phyloP scores from a whole-genome alignment of 768 basidiomycete genomes.

The Xanthoconium purpureum region DNA sequence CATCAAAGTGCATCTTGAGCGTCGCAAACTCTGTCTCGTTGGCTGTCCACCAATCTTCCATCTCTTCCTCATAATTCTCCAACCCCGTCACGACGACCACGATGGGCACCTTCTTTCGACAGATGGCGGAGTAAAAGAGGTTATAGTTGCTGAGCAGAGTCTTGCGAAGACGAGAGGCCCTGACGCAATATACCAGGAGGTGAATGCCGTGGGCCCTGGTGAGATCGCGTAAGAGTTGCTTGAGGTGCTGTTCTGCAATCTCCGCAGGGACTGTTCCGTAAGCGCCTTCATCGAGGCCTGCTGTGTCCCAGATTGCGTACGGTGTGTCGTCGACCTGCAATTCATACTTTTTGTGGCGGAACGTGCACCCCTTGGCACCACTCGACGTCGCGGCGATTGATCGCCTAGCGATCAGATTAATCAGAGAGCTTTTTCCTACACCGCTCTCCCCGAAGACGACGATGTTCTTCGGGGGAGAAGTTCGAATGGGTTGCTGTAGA shows the following conservation, averaged over 20 bases:
- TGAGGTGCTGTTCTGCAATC: constrained; percentile 28
- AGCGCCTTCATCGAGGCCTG: constrained; percentile 38
- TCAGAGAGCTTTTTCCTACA: constrained; percentile 41
- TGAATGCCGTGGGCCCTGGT: constrained; percentile 27
- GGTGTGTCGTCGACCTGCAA: constrained; percentile 22
- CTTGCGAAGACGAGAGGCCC: constrained; percentile 29
- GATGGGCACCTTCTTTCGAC: constrained; percentile 35
- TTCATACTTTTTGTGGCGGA: constrained; percentile 27
- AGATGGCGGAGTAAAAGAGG: constrained; percentile 37
- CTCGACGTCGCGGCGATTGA: constrained; percentile 37
- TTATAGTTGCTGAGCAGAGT: constrained; percentile 34
- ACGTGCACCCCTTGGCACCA: constrained; percentile 35
- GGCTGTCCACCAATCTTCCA: constrained; percentile 33
- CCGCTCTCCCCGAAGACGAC: constrained; percentile 30
- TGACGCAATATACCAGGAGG: constrained; percentile 34
- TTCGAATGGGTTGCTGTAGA: constrained; percentile 9
- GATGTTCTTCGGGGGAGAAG: constrained; percentile 20
- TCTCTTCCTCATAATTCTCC: constrained; percentile 34
- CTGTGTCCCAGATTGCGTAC: constrained; percentile 37
- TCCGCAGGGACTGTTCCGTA: constrained; percentile 30
- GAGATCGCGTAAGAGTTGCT: constrained; percentile 23
- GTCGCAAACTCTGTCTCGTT: constrained; percentile 29
- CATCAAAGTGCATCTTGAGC: constrained; percentile 33
- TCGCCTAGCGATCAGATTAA: constrained; percentile 40
- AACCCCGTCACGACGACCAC: constrained; percentile 37